Base-by-base conservation (phyloP, 2,329 filamentous ascomycete genomes). In the Achaetomium macrosporum region DNA sequence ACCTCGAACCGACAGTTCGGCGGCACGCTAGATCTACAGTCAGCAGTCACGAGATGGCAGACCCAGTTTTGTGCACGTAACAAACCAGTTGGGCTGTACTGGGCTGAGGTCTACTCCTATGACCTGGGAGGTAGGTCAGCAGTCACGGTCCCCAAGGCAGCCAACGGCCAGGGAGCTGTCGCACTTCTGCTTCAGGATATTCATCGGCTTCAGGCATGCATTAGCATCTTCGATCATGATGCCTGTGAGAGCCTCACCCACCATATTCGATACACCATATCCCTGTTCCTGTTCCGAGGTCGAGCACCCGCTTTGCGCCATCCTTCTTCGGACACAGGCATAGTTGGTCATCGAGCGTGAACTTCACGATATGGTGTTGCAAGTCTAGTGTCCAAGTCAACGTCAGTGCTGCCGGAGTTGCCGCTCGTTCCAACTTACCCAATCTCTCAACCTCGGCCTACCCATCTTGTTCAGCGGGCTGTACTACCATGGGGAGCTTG, bases 201-300 rank as follows among this genome's bases (percentile, higher is more conserved):
- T 41, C 48, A n/a, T 56, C 55, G 30, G 56, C 55, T 54, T 13
- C 17, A 11, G 35, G 5, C 7, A 2, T 15, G 13, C 9, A 17
- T 43, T 37, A 44, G 35, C 19, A 25, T 29, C 29, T 5, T 19
- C 10, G 16, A 16, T 11, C 8, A 37, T 2, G n/a, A 37, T 8
- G 35, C 15, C 3, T 8, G n/a, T 29, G 17, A 35, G 15, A 36
- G 25, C 15, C 2, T 25, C 8, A 31, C 51, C 16, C 40, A 57
- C 55, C 58, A 48, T 57, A 61, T 16, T 61, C 59, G 12, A 61
- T 61, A 12, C 54, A 55, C 59, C 59, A 61, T 25, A 61, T 57
- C 8, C 59, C 59, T 7, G 57, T 58, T 13, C 59, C 59, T 12
- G 59, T 57, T 7, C 59, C 59, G 15, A 59, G 44, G 30, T 61